Evolutionary conservation across 805 yeast genomes (phyloP), one percentile per base, ranked within the genome.

Genomic region (Metschnikowia picachoensis): DNA sequence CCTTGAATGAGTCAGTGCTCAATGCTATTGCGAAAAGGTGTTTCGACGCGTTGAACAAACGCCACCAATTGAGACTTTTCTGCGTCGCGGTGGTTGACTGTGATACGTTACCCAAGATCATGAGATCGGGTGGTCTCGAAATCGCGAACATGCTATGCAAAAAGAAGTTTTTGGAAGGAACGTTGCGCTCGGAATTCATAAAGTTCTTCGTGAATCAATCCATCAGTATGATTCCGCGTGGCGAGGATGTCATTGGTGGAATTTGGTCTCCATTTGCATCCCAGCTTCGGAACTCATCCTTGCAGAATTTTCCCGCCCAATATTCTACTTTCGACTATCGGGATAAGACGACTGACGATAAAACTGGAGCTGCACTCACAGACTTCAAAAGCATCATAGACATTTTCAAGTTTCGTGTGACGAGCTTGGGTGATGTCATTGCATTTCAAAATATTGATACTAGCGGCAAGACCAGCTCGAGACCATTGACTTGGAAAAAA

Each of bases 71-170:
- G 40, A 76, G 94, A 30, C 80, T 91, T 1, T 86, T 84, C 60
- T 90, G 97, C 63, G 83, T 91, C 2, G 60, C 89, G 50, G 83
- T 91, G 2, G 85, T 92, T 1, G 85, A 88, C 25, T 84, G 87
- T 20, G 87, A 87, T 47, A 74, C 90, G 0, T 70, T 94, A 25
- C 97, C 99, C 3, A 79, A 96, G 59, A 84, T 95, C 30, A 72
- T 82, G 58, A 72, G 94, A 55, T 82, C 87, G 63, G 96, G 96
- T 17, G 84, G 97, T 8, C 74, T 88, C 16, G 98, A 94, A 56
- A 85, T 94, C 51, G 98, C 98, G 0, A 94, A 91, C 56, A 87
- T 82, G 85, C 76, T 82, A 58, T 89, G 87, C 66, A 87, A 83
- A 58, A 79, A 83, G 53, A 77, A 80, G 53, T 90, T 90, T 60